phyloP scores from a whole-genome alignment of 192 early-diverging fungal species.

The Backusella circina region DNA sequence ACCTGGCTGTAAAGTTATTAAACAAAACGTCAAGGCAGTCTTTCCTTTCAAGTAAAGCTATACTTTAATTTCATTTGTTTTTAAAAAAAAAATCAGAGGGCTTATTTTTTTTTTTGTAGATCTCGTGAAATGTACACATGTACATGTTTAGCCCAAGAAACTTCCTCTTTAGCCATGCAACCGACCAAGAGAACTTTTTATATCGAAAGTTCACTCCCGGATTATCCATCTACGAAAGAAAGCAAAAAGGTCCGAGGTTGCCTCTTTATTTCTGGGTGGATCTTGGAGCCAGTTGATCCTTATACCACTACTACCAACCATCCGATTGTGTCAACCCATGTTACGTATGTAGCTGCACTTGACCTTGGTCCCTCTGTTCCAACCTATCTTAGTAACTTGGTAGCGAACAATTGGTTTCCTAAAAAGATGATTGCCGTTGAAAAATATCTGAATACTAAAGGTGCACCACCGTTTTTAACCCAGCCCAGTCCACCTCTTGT shows the following conservation, averaged over 20 bases:
- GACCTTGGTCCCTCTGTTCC: slow-evolving; percentile 47
- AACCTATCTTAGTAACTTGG: slow-evolving; percentile 41
- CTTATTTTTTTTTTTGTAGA: slow-evolving; percentile 9
- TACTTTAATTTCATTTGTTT: too few species aligned
- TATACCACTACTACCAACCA: slow-evolving; percentile 49
- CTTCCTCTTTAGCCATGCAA: not conserved
- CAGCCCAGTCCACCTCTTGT: slow-evolving; percentile 26
- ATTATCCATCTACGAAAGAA: slow-evolving; percentile 5
- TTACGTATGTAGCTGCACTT: slow-evolving; percentile 42
- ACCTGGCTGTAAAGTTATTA: slow-evolving; percentile 37
- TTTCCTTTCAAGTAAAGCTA: slow-evolving; percentile 45
- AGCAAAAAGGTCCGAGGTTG: slow-evolving; percentile 24
- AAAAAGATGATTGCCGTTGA: slow-evolving; percentile 45
- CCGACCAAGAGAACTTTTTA: slow-evolving; percentile 23
- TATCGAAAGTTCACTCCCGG: slow-evolving; percentile 25
- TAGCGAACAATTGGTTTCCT: slow-evolving; percentile 32
- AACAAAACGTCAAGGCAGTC: slow-evolving; percentile 39
- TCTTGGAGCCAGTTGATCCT: slow-evolving; percentile 49
- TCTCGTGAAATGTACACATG: slow-evolving; percentile 41
- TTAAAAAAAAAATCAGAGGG: not conserved
- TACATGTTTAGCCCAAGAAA: slow-evolving; percentile 31
- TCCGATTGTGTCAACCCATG: slow-evolving; percentile 49
- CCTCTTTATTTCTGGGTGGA: slow-evolving; percentile 47
- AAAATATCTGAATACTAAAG: slow-evolving; percentile 37
- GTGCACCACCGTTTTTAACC: slow-evolving; percentile 34